Conservation (phyloP, 495 filamentous ascomycete genomes). For the Rostrohypoxylon terebratum region DNA sequence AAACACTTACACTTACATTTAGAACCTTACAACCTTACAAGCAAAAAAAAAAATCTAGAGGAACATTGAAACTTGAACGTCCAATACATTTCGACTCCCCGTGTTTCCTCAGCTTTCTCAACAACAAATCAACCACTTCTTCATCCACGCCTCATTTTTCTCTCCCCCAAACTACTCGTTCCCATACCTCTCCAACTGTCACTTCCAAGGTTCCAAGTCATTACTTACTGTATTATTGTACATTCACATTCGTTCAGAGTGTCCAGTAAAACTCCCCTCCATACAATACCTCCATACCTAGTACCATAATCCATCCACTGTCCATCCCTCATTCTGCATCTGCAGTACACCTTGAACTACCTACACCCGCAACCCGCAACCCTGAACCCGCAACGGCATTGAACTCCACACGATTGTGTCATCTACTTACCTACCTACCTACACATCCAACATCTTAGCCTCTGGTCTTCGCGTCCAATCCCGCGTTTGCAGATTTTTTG, state of each 20-base stretch:
- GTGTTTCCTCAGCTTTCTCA: slow-evolving; percentile 28
- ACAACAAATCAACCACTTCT: slow-evolving; percentile 40
- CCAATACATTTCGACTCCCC: slow-evolving; percentile 27
- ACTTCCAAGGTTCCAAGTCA: no score
- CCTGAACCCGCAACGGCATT: slow-evolving; percentile 20
- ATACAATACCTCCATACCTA: neutral
- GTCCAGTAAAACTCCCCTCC: neutral
- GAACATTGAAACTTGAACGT: slow-evolving; percentile 3
- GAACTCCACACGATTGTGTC: slow-evolving; percentile 46
- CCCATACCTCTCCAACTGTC: no score
- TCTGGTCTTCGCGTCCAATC: slow-evolving; percentile 43
- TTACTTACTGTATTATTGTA: slow-evolving; percentile 12
- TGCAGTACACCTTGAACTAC: slow-evolving; percentile 38
- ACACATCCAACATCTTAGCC: slow-evolving; percentile 27
- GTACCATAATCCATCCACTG: neutral
- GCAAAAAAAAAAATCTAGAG: slow-evolving; percentile 14
- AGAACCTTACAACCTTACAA: neutral
- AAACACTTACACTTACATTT: neutral
- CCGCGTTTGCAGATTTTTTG: slow-evolving; percentile 43
- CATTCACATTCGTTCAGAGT: neutral
- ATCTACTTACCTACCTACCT: no score
- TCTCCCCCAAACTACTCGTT: neutral
- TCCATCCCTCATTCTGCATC: slow-evolving; percentile 22
- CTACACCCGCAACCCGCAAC: neutral
- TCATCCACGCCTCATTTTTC: slow-evolving; percentile 30